These are phyloP conservation scores for Phalaenopsis equestris DNA, from an alignment of 106 monocot species.

Conservation along the genomic window DNA sequence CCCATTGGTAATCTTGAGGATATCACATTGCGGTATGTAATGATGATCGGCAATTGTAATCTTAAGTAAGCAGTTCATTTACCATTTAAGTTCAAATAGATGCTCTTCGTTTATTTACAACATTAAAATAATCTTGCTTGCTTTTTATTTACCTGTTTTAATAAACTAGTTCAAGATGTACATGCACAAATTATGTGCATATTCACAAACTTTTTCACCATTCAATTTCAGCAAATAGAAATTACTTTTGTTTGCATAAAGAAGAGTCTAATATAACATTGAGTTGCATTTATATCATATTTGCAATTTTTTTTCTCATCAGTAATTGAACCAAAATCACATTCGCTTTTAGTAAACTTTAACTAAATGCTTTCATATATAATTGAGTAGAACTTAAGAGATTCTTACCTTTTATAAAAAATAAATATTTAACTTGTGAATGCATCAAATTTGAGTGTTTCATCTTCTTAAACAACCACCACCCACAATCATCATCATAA, in stretches of 20 bases:
- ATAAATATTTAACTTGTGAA: neutral
- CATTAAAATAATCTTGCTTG: neutral
- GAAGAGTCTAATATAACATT: neutral
- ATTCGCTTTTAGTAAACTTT: neutral
- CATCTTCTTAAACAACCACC: neutral
- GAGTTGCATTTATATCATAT: neutral
- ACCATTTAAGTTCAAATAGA: neutral
- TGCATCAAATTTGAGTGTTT: neutral
- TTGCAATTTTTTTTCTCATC: no score
- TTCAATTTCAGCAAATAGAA: neutral
- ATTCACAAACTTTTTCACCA: neutral
- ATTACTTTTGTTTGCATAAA: neutral
- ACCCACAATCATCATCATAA: no score
- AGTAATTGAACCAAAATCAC: no score
- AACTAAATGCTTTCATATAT: neutral
- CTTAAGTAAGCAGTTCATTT: constrained; percentile 3
- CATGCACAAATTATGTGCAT: neutral
- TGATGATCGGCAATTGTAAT: neutral
- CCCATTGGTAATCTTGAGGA: constrained; percentile 98
- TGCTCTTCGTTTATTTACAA: neutral
- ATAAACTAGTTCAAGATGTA: neutral
- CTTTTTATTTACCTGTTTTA: neutral
- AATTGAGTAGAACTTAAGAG: neutral
- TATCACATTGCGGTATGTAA: constrained; percentile 85
- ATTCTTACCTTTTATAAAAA: neutral